Evolutionary conservation across 345 rosid species (phyloP), one percentile per base, ranked within the genome.

Genomic region (Limnanthes douglasii): DNA sequence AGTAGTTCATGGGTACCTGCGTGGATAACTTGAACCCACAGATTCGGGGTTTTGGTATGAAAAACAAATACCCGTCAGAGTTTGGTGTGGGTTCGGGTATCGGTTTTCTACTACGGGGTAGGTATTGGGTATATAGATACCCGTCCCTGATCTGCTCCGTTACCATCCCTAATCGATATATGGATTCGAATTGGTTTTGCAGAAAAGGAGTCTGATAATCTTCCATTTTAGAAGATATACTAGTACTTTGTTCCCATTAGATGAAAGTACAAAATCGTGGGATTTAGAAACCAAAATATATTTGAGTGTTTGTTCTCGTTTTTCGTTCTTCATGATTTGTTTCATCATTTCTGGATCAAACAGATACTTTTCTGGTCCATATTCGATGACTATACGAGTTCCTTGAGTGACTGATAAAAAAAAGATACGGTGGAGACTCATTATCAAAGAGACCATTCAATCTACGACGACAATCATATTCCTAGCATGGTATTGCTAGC

Each of bases 401-500:
- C 85, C 96, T 18, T 38, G 28, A 33, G 54, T 70, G 34, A 55
- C 63, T 78, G 1, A 85, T 56, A 27, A 85, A 39, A 45, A 80
- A 86, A 4, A 85, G 66, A 49, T 65, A 53, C 19, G 96, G 93
- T 17, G 80, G 69, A n/a, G 86, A 90, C 34, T 36, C 55, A 14
- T 76, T 80, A 48, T 67, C 57, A 49, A 77, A 85, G 39, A 63
- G 6, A 37, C 39, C 35, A 27, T 74, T 56, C 53, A 85, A 53
- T 46, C 41, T 45, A 9, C 51, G 56, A 12, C 86, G 73, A 0
- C 61, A 65, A 12, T 57, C 77, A 0, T 69, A 65, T 37, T 85
- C 80, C 15, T 75, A 58, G 31, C 69, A 85, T 0, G 83, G 96
- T 15, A 85, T 60, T 3, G 93, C 83, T 13, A 80, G 90, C 93